Base-by-base conservation (phyloP, 1,284 basidiomycete genomes). In the Schizopora paradoxa region DNA sequence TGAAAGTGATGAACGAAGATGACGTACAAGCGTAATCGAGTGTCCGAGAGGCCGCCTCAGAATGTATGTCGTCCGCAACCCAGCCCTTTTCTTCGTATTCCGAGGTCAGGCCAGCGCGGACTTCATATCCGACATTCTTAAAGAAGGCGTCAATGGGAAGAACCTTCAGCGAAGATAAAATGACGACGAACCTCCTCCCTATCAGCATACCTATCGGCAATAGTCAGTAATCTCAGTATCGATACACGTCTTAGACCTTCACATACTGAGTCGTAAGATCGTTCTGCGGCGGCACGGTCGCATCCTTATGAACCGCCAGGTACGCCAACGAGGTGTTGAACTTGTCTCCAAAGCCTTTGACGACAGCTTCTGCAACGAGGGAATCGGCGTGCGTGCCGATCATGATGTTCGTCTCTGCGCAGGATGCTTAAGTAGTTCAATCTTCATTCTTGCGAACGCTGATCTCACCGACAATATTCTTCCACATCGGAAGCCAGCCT, bases 401-500 rank as follows among this genome's bases (percentile, higher is more conserved):
- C 82, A 86, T 86, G 52, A 85, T 84, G 53, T 83, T 86, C 2
- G 83, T 84, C 57, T 84, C 80, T 77, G 48, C 21, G 8, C n/a
- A 31, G 6, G 8, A 34, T 14, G 18, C 28, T 13, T 22, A 13
- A 32, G 13, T 40, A 34, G 16, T 3, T 27, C 33, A 2, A 33
- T 25, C 4, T 2, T 27, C 43, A 10, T 19, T 27, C 29, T 37
- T 16, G 13, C 23, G 16, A 5, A 18, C 7, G 22, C 16, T 2
- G 18, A 8, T 51, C 67, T 50, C 40, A 82, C 79, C 87, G 49
- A 86, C 78, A 13, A 91, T 76, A 54, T 91, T 91, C 65, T 90
- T 90, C 88, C 89, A 91, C 87, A 91, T 91, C 0, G 89, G 89
- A 36, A 91, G 64, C 83, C 86, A 88, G 3, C 89, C 89, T 21